Evolutionary conservation across 208 protist genomes (phyloP), one percentile per base, ranked within the genome.

Genomic region (Crithidia sp.): DNA sequence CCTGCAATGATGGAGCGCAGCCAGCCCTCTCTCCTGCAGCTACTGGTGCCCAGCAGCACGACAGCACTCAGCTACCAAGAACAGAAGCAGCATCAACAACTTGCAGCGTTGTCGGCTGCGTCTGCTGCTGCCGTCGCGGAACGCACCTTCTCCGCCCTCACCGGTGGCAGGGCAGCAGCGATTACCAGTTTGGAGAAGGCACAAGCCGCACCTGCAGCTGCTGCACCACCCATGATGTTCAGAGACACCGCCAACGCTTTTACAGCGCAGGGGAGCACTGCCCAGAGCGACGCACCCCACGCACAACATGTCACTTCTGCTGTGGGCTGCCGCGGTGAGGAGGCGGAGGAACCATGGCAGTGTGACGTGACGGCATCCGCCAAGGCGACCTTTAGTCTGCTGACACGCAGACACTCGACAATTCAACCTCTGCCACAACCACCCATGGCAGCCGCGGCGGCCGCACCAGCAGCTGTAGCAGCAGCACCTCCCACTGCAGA

Each of bases 21-120:
- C 9, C 64, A 59, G 49, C 64, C 53, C 8, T 60, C 64, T 7
- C 64, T 69, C 8, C 10, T 69, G 52, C 64, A 69, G 64, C 39
- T 69, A 40, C 39, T 69, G 52, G 49, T 40, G 53, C 64, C 64
- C 4, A 69, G 37, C 64, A 59, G 40, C 17, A 47, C 49, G 13
- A 8, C 53, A 2, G 64, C 64, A n/a, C 40, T 37, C 40, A 36
- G 40, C 53, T 16, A 56, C 7, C 40, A 50, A 14, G 53, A 43
- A 3, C 6, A 59, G 40, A 52, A 16, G 43, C 17, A 50, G 64
- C 39, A 17, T 7, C 52, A 44, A 36, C n/a, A 37, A 3, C 3
- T 8, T 16, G 7, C 64, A 4, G 7, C 53, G 7, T 49, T 39
- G 4, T 44, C 53, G 28, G 28, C 43, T 0, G 40, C 37, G 4